Percentiles rank a stretch among this genome's conserved stretches.
Evolutionary conservation across 306 rosid species (phyloP).

Genomic region (Ceratonia siliqua): DNA sequence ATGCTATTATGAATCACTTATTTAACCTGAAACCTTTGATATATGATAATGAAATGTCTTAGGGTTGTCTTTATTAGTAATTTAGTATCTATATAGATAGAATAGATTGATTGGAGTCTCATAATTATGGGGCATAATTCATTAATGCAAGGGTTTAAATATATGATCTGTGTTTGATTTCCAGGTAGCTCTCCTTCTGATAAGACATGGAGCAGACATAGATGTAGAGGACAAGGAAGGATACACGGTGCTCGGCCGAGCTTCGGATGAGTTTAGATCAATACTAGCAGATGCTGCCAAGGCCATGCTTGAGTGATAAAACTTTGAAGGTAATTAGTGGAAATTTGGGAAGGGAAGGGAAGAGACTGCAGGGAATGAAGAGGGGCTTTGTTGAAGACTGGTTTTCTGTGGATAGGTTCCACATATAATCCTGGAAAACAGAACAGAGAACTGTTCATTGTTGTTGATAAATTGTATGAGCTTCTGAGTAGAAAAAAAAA

Average conservation of each 20-base stretch:
- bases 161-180: background rate
- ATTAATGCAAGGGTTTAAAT: background rate
- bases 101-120: background rate
- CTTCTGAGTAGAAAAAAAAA: background rate
- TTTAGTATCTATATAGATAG: background rate
- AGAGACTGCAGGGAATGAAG: background rate
- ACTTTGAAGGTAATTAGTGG: background rate
- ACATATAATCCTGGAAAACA: background rate
- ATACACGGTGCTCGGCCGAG: conserved; percentile 91
- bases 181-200: conserved; percentile 77
- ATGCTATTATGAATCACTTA: background rate
- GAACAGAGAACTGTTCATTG: background rate
- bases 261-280: conserved; percentile 62
- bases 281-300: conserved; percentile 76
- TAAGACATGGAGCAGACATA: conserved; percentile 93
- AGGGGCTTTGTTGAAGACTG: conserved; percentile 6
- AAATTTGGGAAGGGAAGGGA: background rate
- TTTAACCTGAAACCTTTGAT: background rate
- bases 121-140: background rate
- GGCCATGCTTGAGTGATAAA: conserved; percentile 76
- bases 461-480: background rate
- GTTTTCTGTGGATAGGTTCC: background rate
- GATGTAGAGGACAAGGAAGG: conserved; percentile 94
- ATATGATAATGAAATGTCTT: conserved; percentile 1
- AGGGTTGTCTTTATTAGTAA: background rate